A percentile compares a stretch with the other conserved stretches of the same genome.
phyloP scores from a whole-genome alignment of 2,329 filamentous ascomycete species.

The Exophiala xenobiotica region DNA sequence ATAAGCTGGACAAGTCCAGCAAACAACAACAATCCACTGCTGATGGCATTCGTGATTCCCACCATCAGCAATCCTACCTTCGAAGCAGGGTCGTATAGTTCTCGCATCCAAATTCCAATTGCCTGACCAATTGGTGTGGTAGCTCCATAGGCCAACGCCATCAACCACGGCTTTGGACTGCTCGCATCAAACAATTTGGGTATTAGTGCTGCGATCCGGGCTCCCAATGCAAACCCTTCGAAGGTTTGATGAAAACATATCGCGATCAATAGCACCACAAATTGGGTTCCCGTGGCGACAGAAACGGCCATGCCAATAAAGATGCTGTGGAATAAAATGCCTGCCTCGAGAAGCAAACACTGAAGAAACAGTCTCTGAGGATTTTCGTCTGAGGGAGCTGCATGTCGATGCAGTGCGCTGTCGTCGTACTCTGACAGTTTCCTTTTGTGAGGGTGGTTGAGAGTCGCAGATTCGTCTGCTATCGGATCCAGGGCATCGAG shows the following conservation, averaged over 20 bases:
- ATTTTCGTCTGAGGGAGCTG: conserved; percentile 42
- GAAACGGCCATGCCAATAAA: conserved; percentile 87
- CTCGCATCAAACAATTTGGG: conserved; percentile 62
- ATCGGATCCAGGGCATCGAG: conserved; percentile 37
- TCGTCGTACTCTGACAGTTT: conserved; percentile 24
- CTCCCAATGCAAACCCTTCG: conserved; percentile 81
- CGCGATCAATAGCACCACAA: conserved; percentile 75
- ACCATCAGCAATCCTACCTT: conserved; percentile 76
- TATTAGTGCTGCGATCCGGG: conserved; percentile 77
- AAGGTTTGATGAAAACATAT: conserved; percentile 87
- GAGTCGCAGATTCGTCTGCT: conserved; percentile 37
- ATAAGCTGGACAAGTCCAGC: conserved; percentile 81
- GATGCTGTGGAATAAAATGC: conserved; percentile 80
- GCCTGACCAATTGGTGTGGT: conserved; percentile 82
- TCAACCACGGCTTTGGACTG: conserved; percentile 72
- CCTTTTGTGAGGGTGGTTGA: conserved; percentile 32
- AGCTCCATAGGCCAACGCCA: conserved; percentile 63
- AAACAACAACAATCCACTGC: conserved; percentile 75
- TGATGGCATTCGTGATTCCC: conserved; percentile 84
- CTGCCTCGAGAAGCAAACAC: conserved; percentile 76
- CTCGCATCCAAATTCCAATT: conserved; percentile 74
- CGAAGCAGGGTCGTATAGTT: conserved; percentile 75
- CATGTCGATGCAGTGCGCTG: conserved; percentile 5
- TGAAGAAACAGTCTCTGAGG: conserved; percentile 69
- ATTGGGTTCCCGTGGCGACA: conserved; percentile 75